Conservation (phyloP, 2,329 filamentous ascomycete species). For the Blastomyces emzantsi region DNA sequence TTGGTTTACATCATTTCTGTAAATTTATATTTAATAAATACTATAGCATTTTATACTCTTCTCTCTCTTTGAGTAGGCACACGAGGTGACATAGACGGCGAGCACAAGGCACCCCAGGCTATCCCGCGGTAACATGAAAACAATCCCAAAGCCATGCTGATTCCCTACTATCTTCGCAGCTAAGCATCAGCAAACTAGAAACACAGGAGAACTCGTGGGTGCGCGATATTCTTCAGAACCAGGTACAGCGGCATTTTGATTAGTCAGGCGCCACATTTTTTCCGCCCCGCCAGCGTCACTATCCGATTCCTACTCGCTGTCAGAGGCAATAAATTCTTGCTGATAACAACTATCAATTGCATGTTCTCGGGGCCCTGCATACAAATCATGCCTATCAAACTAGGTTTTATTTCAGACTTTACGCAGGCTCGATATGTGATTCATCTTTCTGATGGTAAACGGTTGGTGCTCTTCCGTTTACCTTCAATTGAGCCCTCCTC, state of each 20-base stretch:
- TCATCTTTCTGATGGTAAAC: conserved; percentile 37
- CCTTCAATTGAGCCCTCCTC: conserved; percentile 31
- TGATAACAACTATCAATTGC: background rate
- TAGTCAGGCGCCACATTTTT: background rate
- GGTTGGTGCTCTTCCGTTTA: conserved; percentile 39
- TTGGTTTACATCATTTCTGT: background rate
- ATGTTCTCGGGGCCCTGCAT: background rate
- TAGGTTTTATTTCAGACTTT: conserved; percentile 28
- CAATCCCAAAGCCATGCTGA: too few species aligned
- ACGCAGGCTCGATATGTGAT: conserved; percentile 37
- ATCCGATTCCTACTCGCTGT: background rate
- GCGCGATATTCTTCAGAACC: too few species aligned
- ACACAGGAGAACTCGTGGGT: too few species aligned
- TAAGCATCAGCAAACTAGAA: too few species aligned
- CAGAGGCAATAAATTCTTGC: background rate
- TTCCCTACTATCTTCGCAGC: too few species aligned
- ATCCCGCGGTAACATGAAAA: too few species aligned
- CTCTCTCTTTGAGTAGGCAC: background rate
- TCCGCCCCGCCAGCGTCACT: background rate
- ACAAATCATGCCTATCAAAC: conserved; percentile 15
- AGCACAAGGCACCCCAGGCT: too few species aligned
- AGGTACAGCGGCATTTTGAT: too few species aligned
- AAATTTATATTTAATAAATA: background rate
- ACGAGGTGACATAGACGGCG: background rate
- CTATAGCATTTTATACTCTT: background rate